These are phyloP conservation scores for Bacidia gigantensis DNA, from an alignment of 495 filamentous ascomycete genomes.

Conservation along the genomic window DNA sequence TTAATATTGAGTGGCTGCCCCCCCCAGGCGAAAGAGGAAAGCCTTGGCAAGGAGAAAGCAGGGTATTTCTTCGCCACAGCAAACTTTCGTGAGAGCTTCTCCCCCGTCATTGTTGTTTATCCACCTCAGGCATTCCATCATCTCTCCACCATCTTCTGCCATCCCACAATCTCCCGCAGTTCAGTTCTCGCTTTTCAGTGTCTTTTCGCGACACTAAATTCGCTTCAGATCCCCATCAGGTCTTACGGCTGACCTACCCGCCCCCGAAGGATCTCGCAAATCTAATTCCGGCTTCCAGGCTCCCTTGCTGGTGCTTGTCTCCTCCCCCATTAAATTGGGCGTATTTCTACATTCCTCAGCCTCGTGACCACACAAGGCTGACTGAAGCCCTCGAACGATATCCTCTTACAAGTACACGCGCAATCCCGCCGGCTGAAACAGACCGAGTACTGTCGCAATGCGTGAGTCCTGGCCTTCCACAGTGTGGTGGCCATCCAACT, in stretches of 20 bases:
- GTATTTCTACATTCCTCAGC: background rate
- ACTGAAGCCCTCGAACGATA: background rate
- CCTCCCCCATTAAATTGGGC: background rate
- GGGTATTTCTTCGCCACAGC: no score
- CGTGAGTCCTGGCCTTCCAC: slow-evolving; percentile 10
- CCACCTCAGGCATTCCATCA: background rate
- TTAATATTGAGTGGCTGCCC: no score
- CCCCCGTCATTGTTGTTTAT: background rate
- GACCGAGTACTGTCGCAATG: slow-evolving; percentile 4
- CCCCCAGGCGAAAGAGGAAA: background rate
- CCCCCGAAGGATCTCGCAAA: background rate
- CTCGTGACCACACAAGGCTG: background rate
- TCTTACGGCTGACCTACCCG: background rate
- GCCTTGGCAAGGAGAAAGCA: no score
- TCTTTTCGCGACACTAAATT: background rate
- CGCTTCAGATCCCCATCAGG: background rate
- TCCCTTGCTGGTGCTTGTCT: background rate
- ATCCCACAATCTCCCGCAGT: background rate
- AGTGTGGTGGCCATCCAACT: background rate
- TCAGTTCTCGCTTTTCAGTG: background rate
- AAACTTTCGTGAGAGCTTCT: background rate
- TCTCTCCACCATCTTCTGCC: background rate
- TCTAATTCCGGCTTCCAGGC: background rate
- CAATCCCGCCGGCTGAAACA: background rate
- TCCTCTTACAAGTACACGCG: background rate